Conservation (phyloP, 495 filamentous ascomycete species). For the Xylaria sp. region DNA sequence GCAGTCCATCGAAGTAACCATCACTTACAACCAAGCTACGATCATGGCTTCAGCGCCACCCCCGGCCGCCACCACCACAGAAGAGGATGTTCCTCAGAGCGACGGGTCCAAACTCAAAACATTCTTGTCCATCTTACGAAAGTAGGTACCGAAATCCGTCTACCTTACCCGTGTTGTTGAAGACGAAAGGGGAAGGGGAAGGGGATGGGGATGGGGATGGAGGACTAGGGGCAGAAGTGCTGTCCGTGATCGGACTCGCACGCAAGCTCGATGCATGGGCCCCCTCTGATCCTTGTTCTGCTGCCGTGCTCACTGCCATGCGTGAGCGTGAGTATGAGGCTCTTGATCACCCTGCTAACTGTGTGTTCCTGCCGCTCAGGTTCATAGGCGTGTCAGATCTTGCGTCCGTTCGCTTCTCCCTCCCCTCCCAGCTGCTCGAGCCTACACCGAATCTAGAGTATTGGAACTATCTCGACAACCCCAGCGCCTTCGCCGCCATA, state of each 20-base stretch:
- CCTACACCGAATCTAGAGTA: conserved; percentile 97
- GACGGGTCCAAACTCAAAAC: conserved; percentile 85
- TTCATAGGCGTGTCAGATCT: conserved; percentile 97
- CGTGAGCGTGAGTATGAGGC: neutral
- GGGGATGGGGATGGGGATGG: neutral
- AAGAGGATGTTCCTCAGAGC: conserved; percentile 72
- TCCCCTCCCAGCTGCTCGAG: conserved; percentile 93
- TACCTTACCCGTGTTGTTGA: neutral
- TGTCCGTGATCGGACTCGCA: conserved; percentile 17
- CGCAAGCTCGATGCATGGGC: neutral
- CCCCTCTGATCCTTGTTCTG: neutral
- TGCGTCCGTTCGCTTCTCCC: conserved; percentile 91
- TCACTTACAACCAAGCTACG: conserved; percentile 10
- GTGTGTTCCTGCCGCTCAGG: conserved; percentile 48
- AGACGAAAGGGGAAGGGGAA: neutral
- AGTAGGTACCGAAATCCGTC: conserved; percentile 57
- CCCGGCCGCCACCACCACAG: conserved; percentile 25
- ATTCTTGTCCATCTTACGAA: conserved; percentile 81
- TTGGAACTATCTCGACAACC: conserved; percentile 97
- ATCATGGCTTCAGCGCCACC: conserved; percentile 40
- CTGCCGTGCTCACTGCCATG: neutral
- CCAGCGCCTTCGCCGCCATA: conserved; percentile 94
- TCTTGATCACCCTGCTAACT: conserved; percentile 13
- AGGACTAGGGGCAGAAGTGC: neutral
- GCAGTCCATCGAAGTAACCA: neutral